These are phyloP conservation scores for Periconia macrospinosa DNA, from an alignment of 2,329 filamentous ascomycete genomes.

Conservation along the genomic window DNA sequence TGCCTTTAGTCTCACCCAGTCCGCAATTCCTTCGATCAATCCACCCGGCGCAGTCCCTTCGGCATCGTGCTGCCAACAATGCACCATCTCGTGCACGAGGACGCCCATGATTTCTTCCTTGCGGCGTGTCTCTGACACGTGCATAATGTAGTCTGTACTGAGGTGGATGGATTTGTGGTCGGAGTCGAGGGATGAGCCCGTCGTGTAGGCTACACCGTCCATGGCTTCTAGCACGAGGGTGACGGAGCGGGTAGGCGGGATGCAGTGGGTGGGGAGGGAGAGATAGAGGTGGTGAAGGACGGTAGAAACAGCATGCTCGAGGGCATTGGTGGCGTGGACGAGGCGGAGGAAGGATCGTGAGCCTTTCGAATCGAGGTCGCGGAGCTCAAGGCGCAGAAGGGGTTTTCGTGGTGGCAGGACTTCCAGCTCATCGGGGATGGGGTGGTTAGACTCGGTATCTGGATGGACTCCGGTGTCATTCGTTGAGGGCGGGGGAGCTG, in stretches of 20 bases:
- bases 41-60: constrained; percentile 63
- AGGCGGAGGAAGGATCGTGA: constrained; percentile 67
- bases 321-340: constrained; percentile 63
- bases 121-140: constrained; percentile 36
- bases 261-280: constrained; percentile 26
- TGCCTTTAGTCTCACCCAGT: constrained; percentile 82
- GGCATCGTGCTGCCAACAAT: constrained; percentile 86
- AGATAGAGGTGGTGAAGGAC: constrained; percentile 75
- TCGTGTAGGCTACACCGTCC: constrained; percentile 87
- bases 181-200: constrained; percentile 72
- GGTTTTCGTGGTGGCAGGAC: constrained; percentile 42
- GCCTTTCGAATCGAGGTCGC: constrained; percentile 59
- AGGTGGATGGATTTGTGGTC: constrained; percentile 95
- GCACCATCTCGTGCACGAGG: constrained; percentile 88
- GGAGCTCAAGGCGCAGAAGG: constrained; percentile 51
- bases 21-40: constrained; percentile 86
- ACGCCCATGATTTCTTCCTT: constrained; percentile 76
- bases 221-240: constrained; percentile 80
- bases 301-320: constrained; percentile 64
- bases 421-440: neutral
- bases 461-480: neutral
- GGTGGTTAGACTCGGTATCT: neutral
- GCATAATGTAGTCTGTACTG: constrained; percentile 71
- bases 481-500: constrained; percentile 26
- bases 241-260: constrained; percentile 76